Base-by-base conservation (phyloP, 306 rosid genomes). In the Dalbergia oliveri region DNA sequence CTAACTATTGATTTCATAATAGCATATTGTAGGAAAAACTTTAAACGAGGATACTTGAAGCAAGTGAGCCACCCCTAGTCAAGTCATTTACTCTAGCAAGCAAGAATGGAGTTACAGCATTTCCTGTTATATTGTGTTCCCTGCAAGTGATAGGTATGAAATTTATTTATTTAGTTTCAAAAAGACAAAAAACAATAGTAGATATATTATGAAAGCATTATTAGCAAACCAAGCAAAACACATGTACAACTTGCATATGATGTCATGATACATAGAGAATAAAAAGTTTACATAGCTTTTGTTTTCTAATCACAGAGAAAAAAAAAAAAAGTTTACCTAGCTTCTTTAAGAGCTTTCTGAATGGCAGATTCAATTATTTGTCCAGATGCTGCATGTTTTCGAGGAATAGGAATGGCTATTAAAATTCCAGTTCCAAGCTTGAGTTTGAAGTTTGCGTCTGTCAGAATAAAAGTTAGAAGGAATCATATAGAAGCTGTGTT, bases 381-480 rank as follows among this genome's bases (percentile, higher is more conserved):
- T 81, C 99, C 99, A 58, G 97, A 88, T 65, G 95, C 78, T 0
- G 91, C 81, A 57, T 94, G 91, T 74, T 93, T 97, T 74, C 73
- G 86, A 51, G 97, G 99, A 83, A 94, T 93, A 56, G 97, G 99
- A 84, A 92, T 97, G 39, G 94, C 92, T 69, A 94, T 86, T 77
- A 94, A 82, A 81, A 94, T 81, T 73, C 99, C 97, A 47, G 89
- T 84, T 85, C 90, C 94, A 59, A 91, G 92, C 82, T 82, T 86
- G 77, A 91, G 97, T 56, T 84, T 90, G 80, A 19, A 45, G 85
- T 81, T 93, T 56, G 94, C 95, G 63, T 90, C 98, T 94, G 84
- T 53, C 16, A 67, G 66, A 79, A 69, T 21, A 35, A 47, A 84
- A 64, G 12, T 51, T 57, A 45, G 56, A 44, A 60, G 33, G 57